phyloP scores from a whole-genome alignment of 257 asterid genomes.

The Apocynum venetum region DNA sequence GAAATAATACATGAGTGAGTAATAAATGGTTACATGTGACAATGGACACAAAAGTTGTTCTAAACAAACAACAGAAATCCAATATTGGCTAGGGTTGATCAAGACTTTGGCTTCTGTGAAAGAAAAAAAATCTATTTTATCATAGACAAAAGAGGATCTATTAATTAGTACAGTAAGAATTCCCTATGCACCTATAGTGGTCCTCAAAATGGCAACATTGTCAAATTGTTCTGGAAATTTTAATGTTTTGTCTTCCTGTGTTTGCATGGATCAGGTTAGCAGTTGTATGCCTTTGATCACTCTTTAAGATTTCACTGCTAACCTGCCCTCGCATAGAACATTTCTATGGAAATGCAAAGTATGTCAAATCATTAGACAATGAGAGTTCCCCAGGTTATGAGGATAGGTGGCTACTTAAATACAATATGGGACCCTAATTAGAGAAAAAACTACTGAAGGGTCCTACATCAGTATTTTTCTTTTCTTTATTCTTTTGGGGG shows the following conservation, averaged over 20 bases:
- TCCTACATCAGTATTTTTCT: not conserved
- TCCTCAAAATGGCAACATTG: not conserved
- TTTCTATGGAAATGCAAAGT: not conserved
- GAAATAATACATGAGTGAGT: slow-evolving; percentile 13
- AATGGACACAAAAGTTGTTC: too few species aligned
- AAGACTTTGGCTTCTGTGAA: not conserved
- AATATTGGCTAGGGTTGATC: not conserved
- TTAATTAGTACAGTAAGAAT: not conserved
- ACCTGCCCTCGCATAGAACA: not conserved
- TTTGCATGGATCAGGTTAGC: not conserved
- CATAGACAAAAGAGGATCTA: not conserved
- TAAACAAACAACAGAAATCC: not conserved
- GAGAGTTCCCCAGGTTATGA: not conserved
- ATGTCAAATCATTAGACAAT: not conserved
- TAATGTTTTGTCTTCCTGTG: not conserved
- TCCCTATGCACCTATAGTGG: not conserved
- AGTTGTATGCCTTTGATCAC: not conserved
- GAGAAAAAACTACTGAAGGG: too few species aligned
- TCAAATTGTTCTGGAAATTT: not conserved
- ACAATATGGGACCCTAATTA: not conserved
- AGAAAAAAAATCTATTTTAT: not conserved
- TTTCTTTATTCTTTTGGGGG: not conserved
- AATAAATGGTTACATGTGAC: not conserved
- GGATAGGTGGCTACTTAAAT: not conserved
- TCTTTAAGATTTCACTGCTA: not conserved